A percentile compares a stretch with the other conserved stretches of the same genome.
Evolutionary conservation across 1,284 basidiomycete genomes (phyloP).

Genomic region (Gastroboletus turbinatus): DNA sequence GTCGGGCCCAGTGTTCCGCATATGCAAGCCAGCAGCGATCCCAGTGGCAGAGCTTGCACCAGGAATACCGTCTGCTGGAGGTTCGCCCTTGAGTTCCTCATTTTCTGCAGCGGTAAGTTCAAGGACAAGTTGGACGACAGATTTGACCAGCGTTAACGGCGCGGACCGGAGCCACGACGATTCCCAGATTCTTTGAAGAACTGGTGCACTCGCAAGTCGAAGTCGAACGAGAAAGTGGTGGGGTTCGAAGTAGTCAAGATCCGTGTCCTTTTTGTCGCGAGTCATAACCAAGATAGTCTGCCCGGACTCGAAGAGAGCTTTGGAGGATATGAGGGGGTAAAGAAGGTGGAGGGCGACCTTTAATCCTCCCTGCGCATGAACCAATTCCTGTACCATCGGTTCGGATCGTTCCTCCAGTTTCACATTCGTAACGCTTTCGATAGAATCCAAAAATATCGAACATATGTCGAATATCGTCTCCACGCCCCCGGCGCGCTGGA

Average conservation of each 20-base stretch:
- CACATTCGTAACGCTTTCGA: slow-evolving; percentile 51
- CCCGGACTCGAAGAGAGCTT: slow-evolving; percentile 80
- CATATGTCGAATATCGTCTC: slow-evolving; percentile 66
- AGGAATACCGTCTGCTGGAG: slow-evolving; percentile 25
- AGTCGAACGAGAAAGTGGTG: slow-evolving; percentile 85
- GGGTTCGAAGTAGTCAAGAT: slow-evolving; percentile 79
- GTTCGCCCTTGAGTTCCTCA: slow-evolving; percentile 60
- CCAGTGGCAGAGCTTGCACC: slow-evolving; percentile 32
- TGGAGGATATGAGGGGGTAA: slow-evolving; percentile 74
- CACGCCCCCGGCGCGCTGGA: slow-evolving; percentile 75
- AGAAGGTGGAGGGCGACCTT: slow-evolving; percentile 83
- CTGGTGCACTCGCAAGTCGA: slow-evolving; percentile 69
- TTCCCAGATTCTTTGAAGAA: slow-evolving; percentile 76
- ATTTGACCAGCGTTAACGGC: slow-evolving; percentile 71
- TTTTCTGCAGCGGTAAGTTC: slow-evolving; percentile 83
- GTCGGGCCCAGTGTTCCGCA: slow-evolving; percentile 56
- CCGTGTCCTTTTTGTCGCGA: slow-evolving; percentile 77
- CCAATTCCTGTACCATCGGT: slow-evolving; percentile 57
- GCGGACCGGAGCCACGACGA: slow-evolving; percentile 80
- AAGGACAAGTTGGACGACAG: slow-evolving; percentile 76
- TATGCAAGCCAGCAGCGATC: slow-evolving; percentile 40
- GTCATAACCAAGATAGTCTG: slow-evolving; percentile 77
- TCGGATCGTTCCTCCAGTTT: slow-evolving; percentile 57
- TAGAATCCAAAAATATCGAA: slow-evolving; percentile 54
- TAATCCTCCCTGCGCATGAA: slow-evolving; percentile 77